phyloP scores from a whole-genome alignment of 192 early-diverging fungal genomes.

The Blastocladiella britannica region DNA sequence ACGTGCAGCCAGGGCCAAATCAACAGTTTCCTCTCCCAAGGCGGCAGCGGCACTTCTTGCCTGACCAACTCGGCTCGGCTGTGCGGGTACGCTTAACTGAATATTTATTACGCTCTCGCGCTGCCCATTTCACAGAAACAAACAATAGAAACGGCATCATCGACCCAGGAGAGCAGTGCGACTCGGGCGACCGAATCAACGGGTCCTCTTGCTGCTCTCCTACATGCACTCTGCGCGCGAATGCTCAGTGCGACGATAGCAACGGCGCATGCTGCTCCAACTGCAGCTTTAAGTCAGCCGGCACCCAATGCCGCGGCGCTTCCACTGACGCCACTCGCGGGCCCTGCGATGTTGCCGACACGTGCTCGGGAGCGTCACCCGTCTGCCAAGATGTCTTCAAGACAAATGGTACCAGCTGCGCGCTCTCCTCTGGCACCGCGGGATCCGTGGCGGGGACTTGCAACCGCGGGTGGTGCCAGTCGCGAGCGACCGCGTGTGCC shows the following conservation, averaged over 20 bases:
- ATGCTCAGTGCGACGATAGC: not conserved
- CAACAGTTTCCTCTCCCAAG: not conserved
- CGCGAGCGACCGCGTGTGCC: not conserved
- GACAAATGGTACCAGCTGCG: not conserved
- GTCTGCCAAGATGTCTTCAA: not conserved
- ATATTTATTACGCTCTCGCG: not conserved
- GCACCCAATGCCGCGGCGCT: not conserved
- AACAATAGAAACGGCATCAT: not conserved
- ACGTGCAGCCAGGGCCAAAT: not conserved
- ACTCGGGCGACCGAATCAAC: not conserved
- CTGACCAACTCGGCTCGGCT: not conserved
- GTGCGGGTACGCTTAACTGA: not conserved
- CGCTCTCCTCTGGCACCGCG: not conserved
- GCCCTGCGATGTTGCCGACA: not conserved
- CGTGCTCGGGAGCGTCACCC: not conserved
- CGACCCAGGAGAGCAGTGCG: not conserved
- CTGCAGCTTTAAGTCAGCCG: not conserved
- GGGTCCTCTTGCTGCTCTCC: not conserved
- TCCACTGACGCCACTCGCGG: not conserved
- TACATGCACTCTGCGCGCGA: not conserved
- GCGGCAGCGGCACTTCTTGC: not conserved
- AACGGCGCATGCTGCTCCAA: not conserved
- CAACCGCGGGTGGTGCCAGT: not conserved
- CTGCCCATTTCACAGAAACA: not conserved
- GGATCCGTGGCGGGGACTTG: not conserved